A percentile compares a stretch with the other conserved stretches of the same genome.
phyloP scores from a whole-genome alignment of 1,284 basidiomycete species.

The Chalciporus piperatoides region DNA sequence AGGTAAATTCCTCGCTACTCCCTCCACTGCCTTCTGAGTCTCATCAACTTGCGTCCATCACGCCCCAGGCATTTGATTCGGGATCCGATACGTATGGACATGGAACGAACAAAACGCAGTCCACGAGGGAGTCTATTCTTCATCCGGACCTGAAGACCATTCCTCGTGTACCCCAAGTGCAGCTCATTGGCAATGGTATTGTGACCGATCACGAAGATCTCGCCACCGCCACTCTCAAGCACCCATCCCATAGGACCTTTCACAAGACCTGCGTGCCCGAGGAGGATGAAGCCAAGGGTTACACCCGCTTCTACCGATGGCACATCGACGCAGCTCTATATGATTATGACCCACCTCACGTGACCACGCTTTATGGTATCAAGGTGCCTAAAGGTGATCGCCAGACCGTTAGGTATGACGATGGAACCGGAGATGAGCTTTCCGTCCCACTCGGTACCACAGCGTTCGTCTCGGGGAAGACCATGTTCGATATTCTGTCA shows the following conservation, averaged over 20 bases:
- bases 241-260: conserved; percentile 87
- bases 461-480: conserved; percentile 76
- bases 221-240: conserved; percentile 63
- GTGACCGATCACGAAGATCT: conserved; percentile 79
- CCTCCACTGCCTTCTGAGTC: background rate
- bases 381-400: conserved; percentile 63
- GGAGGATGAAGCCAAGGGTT: conserved; percentile 72
- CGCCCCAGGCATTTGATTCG: conserved; percentile 66
- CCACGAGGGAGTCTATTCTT: conserved; percentile 69
- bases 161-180: conserved; percentile 80
- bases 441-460: conserved; percentile 84
- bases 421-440: conserved; percentile 82
- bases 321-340: conserved; percentile 95
- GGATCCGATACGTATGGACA: conserved; percentile 73
- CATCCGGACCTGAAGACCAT: conserved; percentile 87
- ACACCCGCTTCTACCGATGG: conserved; percentile 88
- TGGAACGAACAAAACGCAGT: conserved; percentile 78
- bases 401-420: conserved; percentile 82
- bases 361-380: conserved; percentile 85
- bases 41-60: conserved; percentile 3
- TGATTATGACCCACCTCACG: conserved; percentile 80
- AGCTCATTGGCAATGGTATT: conserved; percentile 78
- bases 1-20: conserved; percentile 41
- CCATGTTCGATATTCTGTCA: conserved; percentile 83
- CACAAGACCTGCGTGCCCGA: conserved; percentile 79